A percentile compares a stretch with the other conserved stretches of the same genome.
Evolutionary conservation across 768 basidiomycete genomes (phyloP).

Genomic region (Rhodotorula kratochvilovae): DNA sequence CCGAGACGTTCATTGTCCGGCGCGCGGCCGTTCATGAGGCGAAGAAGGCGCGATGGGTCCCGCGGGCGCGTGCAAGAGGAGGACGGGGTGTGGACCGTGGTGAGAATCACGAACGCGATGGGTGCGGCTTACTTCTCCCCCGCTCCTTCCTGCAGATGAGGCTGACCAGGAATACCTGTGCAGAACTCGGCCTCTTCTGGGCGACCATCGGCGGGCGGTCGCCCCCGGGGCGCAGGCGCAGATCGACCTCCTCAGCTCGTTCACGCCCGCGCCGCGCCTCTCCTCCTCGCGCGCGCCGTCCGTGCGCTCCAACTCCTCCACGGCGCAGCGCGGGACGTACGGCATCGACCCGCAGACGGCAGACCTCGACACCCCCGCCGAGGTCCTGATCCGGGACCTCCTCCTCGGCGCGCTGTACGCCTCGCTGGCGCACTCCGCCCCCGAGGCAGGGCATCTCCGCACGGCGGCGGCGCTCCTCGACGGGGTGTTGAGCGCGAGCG

Average conservation of each 20-base stretch:
- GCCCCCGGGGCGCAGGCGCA: conserved; percentile 7
- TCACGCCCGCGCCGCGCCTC: conserved; percentile 14
- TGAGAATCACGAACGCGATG: conserved; percentile 23
- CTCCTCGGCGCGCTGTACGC: conserved; percentile 35
- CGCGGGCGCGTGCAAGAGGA: conserved; percentile 2
- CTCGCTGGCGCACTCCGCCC: conserved; percentile 3
- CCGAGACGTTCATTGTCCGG: conserved; percentile 25
- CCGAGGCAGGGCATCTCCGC: neutral
- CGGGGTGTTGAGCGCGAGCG: neutral
- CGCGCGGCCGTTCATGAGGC: conserved; percentile 10
- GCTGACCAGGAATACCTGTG: too few relatives aligned
- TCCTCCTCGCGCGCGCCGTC: neutral
- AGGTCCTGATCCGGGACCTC: conserved; percentile 33
- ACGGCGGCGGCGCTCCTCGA: conserved; percentile 8
- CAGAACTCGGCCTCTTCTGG: conserved; percentile 38
- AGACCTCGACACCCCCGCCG: conserved; percentile 37
- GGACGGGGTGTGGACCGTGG: conserved; percentile 18
- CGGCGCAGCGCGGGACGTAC: neutral
- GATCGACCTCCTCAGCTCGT: conserved; percentile 28
- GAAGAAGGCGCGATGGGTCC: conserved; percentile 25
- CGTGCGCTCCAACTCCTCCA: neutral
- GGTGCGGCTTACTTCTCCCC: neutral
- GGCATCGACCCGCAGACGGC: neutral
- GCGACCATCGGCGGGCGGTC: conserved; percentile 19
- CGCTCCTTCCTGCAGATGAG: too few relatives aligned